Percentiles rank a stretch among this genome's conserved stretches.
Evolutionary conservation across 148 eudicot species (phyloP).

Genomic region (Rhododendron molle): DNA sequence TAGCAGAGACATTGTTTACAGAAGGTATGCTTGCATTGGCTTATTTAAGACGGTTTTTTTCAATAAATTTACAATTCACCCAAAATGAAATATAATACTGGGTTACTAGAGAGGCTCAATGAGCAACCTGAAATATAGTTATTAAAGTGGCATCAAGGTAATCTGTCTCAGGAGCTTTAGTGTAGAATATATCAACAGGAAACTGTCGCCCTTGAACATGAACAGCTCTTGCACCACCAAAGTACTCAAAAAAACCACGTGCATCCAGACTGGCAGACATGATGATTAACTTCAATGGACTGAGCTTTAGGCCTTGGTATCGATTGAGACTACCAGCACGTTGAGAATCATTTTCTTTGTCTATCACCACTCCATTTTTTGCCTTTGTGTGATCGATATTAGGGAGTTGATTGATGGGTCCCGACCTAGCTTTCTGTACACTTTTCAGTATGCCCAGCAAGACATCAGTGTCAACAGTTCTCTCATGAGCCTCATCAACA

Average conservation of each 20-base stretch:
- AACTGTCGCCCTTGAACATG: slow-evolving; percentile 92
- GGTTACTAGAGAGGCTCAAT: not conserved
- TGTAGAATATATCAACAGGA: slow-evolving; percentile 83
- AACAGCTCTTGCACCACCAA: slow-evolving; percentile 83
- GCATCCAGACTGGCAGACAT: slow-evolving; percentile 99
- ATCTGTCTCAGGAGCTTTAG: slow-evolving; percentile 70
- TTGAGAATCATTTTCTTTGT: slow-evolving; percentile 30
- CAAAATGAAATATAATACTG: not conserved
- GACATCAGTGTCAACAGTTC: slow-evolving; percentile 97
- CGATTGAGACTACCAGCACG: slow-evolving; percentile 27
- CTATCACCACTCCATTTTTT: slow-evolving; percentile 23
- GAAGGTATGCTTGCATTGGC: not conserved
- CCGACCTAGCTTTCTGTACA: slow-evolving; percentile 73
- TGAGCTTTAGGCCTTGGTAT: slow-evolving; percentile 34
- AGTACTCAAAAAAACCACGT: slow-evolving; percentile 74
- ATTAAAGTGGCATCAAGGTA: slow-evolving; percentile 80
- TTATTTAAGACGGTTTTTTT: not conserved
- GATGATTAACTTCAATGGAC: slow-evolving; percentile 74
- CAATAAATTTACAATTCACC: not conserved
- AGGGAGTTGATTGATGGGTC: slow-evolving; percentile 16
- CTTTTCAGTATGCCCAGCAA: slow-evolving; percentile 82
- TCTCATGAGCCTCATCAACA: slow-evolving; percentile 98
- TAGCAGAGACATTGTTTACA: not conserved
- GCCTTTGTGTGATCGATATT: slow-evolving; percentile 25
- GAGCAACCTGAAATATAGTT: slow-evolving; percentile 84